phyloP scores from a whole-genome alignment of 257 asterid species.

The Plantago ovata region DNA sequence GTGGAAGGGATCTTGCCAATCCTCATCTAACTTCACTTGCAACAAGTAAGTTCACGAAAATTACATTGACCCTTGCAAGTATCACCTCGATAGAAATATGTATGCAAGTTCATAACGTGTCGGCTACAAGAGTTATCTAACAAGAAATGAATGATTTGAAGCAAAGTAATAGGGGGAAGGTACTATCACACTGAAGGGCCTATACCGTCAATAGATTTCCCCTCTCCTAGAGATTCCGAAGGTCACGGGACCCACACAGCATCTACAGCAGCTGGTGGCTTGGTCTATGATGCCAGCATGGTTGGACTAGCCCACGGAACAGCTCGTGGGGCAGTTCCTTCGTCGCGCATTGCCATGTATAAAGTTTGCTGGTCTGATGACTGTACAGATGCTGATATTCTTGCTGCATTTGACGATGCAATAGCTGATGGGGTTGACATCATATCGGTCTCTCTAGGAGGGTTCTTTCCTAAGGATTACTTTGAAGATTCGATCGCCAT shows the following conservation, averaged over 20 bases:
- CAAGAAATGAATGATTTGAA: slow-evolving; percentile 16
- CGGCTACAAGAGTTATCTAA: neutral
- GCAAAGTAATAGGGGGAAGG: slow-evolving; percentile 75
- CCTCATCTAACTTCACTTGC: slow-evolving; percentile 31
- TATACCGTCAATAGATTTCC: slow-evolving; percentile 15
- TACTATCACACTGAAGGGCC: slow-evolving; percentile 34
- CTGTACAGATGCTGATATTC: slow-evolving; percentile 45
- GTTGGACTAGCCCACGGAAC: slow-evolving; percentile 58
- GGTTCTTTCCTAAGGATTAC: slow-evolving; percentile 54
- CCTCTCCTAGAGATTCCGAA: slow-evolving; percentile 54
- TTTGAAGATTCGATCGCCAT: slow-evolving; percentile 75
- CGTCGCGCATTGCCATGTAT: slow-evolving; percentile 63
- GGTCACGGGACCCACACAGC: slow-evolving; percentile 85
- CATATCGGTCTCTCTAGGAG: slow-evolving; percentile 66
- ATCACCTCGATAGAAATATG: neutral
- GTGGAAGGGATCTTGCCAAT: slow-evolving; percentile 31
- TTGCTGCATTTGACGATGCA: too few species aligned
- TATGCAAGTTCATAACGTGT: too few species aligned
- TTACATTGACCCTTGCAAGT: neutral
- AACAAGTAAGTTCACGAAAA: slow-evolving; percentile 30
- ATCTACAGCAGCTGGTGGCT: slow-evolving; percentile 55
- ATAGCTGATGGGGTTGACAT: too few species aligned
- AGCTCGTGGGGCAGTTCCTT: slow-evolving; percentile 64
- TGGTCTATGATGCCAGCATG: slow-evolving; percentile 47
- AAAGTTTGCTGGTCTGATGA: slow-evolving; percentile 51